Conservation (phyloP, 768 basidiomycete genomes). For the Lenzites betulinus region DNA sequence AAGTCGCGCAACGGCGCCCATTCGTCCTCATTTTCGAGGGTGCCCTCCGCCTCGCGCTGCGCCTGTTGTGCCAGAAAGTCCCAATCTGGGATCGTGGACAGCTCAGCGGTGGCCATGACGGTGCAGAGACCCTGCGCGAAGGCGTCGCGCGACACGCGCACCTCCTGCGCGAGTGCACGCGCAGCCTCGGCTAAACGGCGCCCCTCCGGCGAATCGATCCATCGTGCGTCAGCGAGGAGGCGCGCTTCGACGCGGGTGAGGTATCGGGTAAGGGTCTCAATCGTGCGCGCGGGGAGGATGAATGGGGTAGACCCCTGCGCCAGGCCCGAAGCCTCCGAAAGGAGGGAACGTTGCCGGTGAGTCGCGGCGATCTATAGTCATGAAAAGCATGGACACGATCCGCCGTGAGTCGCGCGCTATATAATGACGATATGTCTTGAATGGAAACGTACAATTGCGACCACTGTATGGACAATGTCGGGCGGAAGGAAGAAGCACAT, state of each 20-base stretch:
- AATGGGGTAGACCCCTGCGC: not conserved
- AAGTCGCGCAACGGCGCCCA: not conserved
- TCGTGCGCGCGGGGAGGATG: not conserved
- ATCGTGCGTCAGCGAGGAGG: not conserved
- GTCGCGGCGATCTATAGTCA: not conserved
- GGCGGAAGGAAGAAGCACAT: not conserved
- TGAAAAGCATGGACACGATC: not conserved
- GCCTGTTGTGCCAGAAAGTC: not conserved
- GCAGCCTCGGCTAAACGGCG: not conserved
- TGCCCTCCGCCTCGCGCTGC: not conserved
- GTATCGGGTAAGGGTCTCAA: not conserved
- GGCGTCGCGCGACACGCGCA: not conserved
- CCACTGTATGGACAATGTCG: not conserved
- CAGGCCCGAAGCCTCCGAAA: not conserved
- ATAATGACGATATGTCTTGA: not conserved
- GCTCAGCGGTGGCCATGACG: not conserved
- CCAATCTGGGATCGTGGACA: too few species aligned
- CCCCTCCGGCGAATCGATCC: not conserved
- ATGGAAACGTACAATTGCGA: slow-evolving; percentile 10
- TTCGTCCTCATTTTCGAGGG: not conserved
- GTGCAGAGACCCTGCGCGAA: not conserved
- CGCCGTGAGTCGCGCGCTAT: not conserved
- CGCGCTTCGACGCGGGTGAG: not conserved
- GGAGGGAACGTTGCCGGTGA: not conserved
- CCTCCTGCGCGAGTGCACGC: not conserved